These are phyloP conservation scores for Candida orba DNA, from an alignment of 805 yeast genomes.

Conservation along the genomic window DNA sequence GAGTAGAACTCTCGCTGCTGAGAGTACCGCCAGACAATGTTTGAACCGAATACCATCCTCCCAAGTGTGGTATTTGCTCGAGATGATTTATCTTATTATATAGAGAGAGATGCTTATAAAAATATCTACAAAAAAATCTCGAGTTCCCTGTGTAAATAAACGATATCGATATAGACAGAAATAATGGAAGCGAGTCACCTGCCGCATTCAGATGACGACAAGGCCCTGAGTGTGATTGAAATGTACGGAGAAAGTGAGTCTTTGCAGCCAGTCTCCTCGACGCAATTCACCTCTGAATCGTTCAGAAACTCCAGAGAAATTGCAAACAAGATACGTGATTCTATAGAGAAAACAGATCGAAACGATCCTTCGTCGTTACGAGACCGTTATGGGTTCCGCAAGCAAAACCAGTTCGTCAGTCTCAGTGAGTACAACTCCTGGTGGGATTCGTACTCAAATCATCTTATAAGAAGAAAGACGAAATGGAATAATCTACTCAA, in stretches of 20 bases:
- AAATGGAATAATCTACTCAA: slow-evolving; percentile 72
- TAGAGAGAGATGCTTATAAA: no score
- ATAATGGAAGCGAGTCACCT: neutral
- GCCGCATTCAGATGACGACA: neutral
- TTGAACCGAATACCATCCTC: slow-evolving; percentile 22
- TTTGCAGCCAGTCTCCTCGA: no score
- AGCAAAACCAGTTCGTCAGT: slow-evolving; percentile 47
- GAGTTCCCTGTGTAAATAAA: no score
- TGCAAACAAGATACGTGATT: slow-evolving; percentile 9
- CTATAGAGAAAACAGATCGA: slow-evolving; percentile 8
- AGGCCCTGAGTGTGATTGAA: slow-evolving; percentile 30
- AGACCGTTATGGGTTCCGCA: slow-evolving; percentile 87
- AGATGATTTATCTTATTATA: no score
- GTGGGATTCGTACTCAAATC: slow-evolving; percentile 60
- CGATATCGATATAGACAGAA: no score
- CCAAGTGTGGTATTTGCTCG: no score
- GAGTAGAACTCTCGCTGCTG: slow-evolving; percentile 17
- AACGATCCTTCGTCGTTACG: slow-evolving; percentile 20
- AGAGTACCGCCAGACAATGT: slow-evolving; percentile 30
- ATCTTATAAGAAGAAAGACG: slow-evolving; percentile 54
- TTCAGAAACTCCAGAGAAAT: neutral
- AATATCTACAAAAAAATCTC: no score
- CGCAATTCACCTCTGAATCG: neutral
- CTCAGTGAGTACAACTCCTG: slow-evolving; percentile 59
- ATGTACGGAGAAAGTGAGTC: slow-evolving; percentile 25